Percentiles rank a stretch among this genome's conserved stretches.
Conservation (phyloP, 2,329 filamentous ascomycete genomes). For the Dothideomycetes sp. region DNA sequence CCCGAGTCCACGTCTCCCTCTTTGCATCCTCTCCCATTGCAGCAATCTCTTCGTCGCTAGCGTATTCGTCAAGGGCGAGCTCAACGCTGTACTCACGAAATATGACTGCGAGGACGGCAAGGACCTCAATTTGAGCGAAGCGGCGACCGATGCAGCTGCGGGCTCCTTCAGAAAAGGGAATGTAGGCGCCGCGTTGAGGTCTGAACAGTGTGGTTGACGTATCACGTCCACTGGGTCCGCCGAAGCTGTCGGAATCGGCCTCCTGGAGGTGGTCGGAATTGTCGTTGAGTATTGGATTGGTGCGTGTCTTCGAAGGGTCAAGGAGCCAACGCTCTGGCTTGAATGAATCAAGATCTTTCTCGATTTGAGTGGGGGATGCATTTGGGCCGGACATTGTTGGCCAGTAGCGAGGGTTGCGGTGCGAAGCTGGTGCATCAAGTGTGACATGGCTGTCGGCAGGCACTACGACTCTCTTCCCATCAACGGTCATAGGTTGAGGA, state of each 20-base stretch:
- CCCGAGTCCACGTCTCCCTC: slow-evolving; percentile 48
- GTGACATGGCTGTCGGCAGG: slow-evolving; percentile 47
- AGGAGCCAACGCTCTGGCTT: slow-evolving; percentile 62
- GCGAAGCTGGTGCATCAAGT: slow-evolving; percentile 44
- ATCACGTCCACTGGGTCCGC: slow-evolving; percentile 45
- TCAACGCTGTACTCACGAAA: slow-evolving; percentile 55
- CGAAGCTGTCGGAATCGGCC: slow-evolving; percentile 40
- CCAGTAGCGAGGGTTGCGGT: slow-evolving; percentile 66
- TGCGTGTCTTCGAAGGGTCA: slow-evolving; percentile 15
- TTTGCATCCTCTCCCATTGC: slow-evolving; percentile 42
- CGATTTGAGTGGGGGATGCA: slow-evolving; percentile 13
- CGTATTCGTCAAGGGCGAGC: slow-evolving; percentile 46
- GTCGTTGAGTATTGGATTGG: slow-evolving; percentile 22
- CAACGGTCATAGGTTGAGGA: slow-evolving; percentile 47
- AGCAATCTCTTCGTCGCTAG: slow-evolving; percentile 38
- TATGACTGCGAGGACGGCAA: slow-evolving; percentile 41
- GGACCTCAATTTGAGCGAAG: slow-evolving; percentile 47
- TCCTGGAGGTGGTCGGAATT: slow-evolving; percentile 19
- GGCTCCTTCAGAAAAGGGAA: slow-evolving; percentile 46
- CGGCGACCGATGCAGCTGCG: slow-evolving; percentile 44
- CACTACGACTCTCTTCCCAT: slow-evolving; percentile 47
- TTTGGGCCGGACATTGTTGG: slow-evolving; percentile 26
- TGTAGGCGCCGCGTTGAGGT: slow-evolving; percentile 40
- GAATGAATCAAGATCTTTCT: slow-evolving; percentile 55
- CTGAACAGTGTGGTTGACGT: slow-evolving; percentile 52